Evolutionary conservation across 108 stramenopile species (phyloP).

Genomic region (Craspedostauros australis): DNA sequence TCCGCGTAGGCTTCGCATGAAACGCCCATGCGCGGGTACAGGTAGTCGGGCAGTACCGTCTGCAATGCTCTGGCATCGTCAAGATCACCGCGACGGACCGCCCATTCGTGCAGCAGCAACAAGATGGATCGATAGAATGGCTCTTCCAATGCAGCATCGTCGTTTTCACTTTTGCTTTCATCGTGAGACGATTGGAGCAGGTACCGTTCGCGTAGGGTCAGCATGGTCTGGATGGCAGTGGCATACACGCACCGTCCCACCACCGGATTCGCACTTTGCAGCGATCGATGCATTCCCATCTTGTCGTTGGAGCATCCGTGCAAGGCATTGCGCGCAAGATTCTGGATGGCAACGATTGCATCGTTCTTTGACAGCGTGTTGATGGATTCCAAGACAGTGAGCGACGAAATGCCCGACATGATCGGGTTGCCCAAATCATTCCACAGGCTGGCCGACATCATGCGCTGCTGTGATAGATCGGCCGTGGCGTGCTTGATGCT

Average conservation of each 20-base stretch:
- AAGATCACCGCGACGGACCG: conserved; percentile 26
- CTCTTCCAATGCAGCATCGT: conserved; percentile 5
- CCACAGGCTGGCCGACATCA: conserved; percentile 63
- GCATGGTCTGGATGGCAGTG: conserved; percentile 7
- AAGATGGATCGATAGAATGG: conserved; percentile 6
- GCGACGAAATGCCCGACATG: conserved; percentile 41
- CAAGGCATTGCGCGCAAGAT: conserved; percentile 37
- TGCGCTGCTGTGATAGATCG: conserved; percentile 32
- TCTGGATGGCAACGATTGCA: conserved; percentile 22
- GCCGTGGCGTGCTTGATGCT: conserved; percentile 27
- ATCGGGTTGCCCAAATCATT: conserved; percentile 46
- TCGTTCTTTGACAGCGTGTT: conserved; percentile 2
- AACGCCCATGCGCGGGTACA: conserved; percentile 22
- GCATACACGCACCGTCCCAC: conserved; percentile 22
- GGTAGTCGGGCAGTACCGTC: conserved; percentile 16
- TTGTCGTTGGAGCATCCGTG: too few species aligned
- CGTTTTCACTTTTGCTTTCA: conserved; percentile 1
- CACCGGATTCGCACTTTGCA: too few species aligned
- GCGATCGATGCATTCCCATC: too few species aligned
- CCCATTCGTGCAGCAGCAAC: conserved; percentile 39
- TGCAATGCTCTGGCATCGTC: conserved; percentile 18
- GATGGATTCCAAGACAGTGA: conserved; percentile 17
- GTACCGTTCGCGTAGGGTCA: conserved; percentile 4
- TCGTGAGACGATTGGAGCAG: too few species aligned
- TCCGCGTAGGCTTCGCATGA: conserved; percentile 9